Percentiles rank a stretch among this genome's conserved stretches.
phyloP scores from a whole-genome alignment of 1,284 basidiomycete genomes.

The Cystobasidiaceae sp. region DNA sequence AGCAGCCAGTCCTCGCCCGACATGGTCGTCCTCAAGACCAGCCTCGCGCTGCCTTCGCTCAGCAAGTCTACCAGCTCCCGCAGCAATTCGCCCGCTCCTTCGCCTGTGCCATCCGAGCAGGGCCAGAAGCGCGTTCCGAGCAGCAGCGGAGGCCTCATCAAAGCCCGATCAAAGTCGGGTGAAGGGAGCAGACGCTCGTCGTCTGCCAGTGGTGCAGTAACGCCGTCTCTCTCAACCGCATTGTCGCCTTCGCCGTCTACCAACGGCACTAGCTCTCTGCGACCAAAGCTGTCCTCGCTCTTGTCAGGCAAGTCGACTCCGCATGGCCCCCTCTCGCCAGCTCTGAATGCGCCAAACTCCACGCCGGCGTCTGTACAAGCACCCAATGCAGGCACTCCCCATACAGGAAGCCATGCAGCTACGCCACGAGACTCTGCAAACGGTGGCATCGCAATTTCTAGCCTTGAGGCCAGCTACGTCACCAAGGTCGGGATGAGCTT shows the following conservation, averaged over 20 bases:
- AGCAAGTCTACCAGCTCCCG: conserved; percentile 2
- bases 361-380: no score
- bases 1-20: neutral
- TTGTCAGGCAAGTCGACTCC: conserved; percentile 17
- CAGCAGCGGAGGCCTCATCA: conserved; percentile 1
- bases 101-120: conserved; percentile 10
- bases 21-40: conserved; percentile 27
- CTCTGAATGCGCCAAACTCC: neutral
- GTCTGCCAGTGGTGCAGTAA: neutral
- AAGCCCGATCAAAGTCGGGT: conserved; percentile 14
- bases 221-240: neutral
- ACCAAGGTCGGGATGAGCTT: conserved; percentile 38
- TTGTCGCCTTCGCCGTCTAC: neutral
- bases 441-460: conserved; percentile 1
- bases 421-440: neutral
- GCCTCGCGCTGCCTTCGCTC: conserved; percentile 20
- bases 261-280: neutral
- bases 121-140: conserved; percentile 6
- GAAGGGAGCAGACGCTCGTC: conserved; percentile 11
- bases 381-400: neutral
- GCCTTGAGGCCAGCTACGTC: conserved; percentile 40
- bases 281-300: conserved; percentile 24
- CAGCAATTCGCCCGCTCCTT: conserved; percentile 7
- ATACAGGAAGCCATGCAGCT: neutral
- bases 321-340: neutral